Evolutionary conservation across 106 monocot species (phyloP).

Genomic region (Hemerocallis citrina): DNA sequence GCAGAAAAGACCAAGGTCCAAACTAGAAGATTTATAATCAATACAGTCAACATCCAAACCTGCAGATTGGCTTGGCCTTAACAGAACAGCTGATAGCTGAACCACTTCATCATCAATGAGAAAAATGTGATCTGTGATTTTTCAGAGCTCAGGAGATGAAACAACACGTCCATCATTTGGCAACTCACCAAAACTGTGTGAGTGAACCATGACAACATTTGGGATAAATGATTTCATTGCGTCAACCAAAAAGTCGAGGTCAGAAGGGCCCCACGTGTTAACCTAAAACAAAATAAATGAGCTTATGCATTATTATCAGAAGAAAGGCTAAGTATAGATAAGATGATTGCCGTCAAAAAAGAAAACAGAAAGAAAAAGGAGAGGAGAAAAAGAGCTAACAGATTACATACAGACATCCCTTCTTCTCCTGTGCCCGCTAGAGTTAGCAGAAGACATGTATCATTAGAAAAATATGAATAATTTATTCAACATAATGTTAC

Average conservation of each 20-base stretch:
- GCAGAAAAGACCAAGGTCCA: not conserved
- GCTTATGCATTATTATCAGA: not conserved
- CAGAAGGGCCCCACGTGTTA: slow-evolving; percentile 96
- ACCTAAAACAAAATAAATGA: slow-evolving; percentile 41
- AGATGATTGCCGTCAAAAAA: too few relatives aligned
- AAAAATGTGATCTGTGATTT: slow-evolving; percentile 35
- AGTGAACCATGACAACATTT: slow-evolving; percentile 78
- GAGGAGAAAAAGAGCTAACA: not conserved
- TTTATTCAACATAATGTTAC: not conserved
- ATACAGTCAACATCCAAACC: slow-evolving; percentile 4
- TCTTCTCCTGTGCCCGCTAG: slow-evolving; percentile 94
- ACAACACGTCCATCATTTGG: slow-evolving; percentile 12
- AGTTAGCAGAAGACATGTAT: slow-evolving; percentile 75
- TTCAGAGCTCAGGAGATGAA: slow-evolving; percentile 12
- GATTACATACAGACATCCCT: slow-evolving; percentile 81
- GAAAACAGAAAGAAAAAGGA: not conserved
- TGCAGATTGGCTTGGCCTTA: slow-evolving; percentile 35
- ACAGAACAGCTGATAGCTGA: slow-evolving; percentile 64
- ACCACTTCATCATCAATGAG: slow-evolving; percentile 93
- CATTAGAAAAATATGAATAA: not conserved
- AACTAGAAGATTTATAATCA: slow-evolving; percentile 3
- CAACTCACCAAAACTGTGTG: slow-evolving; percentile 69
- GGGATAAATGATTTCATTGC: slow-evolving; percentile 97
- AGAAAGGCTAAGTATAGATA: not conserved
- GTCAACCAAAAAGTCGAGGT: slow-evolving; percentile 75